Base-by-base conservation (phyloP, 495 filamentous ascomycete genomes). In the Penicillium ochrochloron region DNA sequence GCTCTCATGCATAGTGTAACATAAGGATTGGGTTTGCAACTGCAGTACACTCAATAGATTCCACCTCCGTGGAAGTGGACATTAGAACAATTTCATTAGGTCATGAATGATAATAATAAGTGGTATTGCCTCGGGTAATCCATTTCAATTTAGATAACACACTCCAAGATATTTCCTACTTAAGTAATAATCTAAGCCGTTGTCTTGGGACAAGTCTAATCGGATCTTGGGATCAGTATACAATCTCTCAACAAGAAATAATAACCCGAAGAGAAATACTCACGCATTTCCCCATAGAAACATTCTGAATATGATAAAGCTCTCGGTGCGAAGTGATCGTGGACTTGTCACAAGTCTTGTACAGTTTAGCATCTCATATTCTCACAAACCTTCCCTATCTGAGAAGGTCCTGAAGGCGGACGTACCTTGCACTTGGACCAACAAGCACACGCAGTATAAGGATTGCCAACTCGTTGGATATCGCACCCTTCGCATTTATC, bases 201-300 rank as follows among this genome's bases (percentile, higher is more conserved):
- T 50, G 61, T 5, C 48, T 65, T 55, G 25, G 15, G 23, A 46
- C 42, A 57, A 50, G 33, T 56, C 59, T 56, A 25, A 68, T 67
- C 60, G 10, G 10, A 29, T 0, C 14, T 6, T 29, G 5, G 6
- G 0, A 23, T 29, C 7, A 51, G 25, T 14, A 11, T 10, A 8
- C 0, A 11, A 2, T 8, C 2, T 51, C 17, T 2, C 4, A 29
- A 51, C 25, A 51, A 23, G 41, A 19, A 9, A 17, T 3, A 19
- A 48, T 48, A 9, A 12, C 19, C 7, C 14, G 48, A 51, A 17
- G 4, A 2, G 23, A 15, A 14, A 17, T 29, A 29, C 48, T 51
- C n/a, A 51, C 48, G 25, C 48, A 51, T 51, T 6, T 27, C 4
- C 48, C 48, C 25, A 51, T 14, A 51, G 48, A n/a, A 46, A 19